A percentile compares a stretch with the other conserved stretches of the same genome.
Conservation (phyloP, 495 filamentous ascomycete genomes). For the Trichocladium antarcticum region DNA sequence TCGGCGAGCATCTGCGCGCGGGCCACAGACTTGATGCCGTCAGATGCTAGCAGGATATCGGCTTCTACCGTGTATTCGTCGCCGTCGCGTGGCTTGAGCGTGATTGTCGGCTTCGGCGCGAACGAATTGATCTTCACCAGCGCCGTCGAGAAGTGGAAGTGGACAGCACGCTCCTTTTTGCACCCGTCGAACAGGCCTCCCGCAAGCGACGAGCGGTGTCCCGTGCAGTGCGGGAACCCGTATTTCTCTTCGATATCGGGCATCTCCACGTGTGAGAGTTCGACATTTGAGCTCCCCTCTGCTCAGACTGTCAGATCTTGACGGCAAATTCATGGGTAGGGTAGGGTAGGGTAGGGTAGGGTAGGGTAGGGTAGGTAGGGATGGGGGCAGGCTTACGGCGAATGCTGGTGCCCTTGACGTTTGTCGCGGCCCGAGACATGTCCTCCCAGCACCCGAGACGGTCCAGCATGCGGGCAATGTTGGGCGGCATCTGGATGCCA, state of each 20-base stretch:
- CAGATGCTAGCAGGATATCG: slow-evolving; percentile 61
- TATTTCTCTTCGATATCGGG: slow-evolving; percentile 55
- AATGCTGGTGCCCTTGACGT: slow-evolving; percentile 37
- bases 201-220: slow-evolving; percentile 65
- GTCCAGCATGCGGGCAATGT: slow-evolving; percentile 66
- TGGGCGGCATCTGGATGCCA: slow-evolving; percentile 71
- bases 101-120: slow-evolving; percentile 45
- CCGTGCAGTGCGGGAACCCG: slow-evolving; percentile 65
- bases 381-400: slow-evolving; percentile 26
- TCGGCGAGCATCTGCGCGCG: slow-evolving; percentile 50
- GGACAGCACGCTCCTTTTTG: slow-evolving; percentile 50
- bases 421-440: slow-evolving; percentile 52
- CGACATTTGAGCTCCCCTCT: slow-evolving; percentile 56
- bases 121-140: slow-evolving; percentile 45
- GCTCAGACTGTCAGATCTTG: background rate
- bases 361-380: background rate
- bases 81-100: slow-evolving; percentile 45
- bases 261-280: slow-evolving; percentile 60
- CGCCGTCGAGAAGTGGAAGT: slow-evolving; percentile 54
- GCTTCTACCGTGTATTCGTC: slow-evolving; percentile 45
- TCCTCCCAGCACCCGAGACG: slow-evolving; percentile 55
- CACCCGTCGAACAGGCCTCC: slow-evolving; percentile 57
- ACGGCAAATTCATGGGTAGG: too few species aligned
- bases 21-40: slow-evolving; percentile 61
- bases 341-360: slow-evolving; percentile 2